These are phyloP conservation scores for Hirsutella thompsonii DNA, from an alignment of 2,329 filamentous ascomycete species.

Conservation along the genomic window DNA sequence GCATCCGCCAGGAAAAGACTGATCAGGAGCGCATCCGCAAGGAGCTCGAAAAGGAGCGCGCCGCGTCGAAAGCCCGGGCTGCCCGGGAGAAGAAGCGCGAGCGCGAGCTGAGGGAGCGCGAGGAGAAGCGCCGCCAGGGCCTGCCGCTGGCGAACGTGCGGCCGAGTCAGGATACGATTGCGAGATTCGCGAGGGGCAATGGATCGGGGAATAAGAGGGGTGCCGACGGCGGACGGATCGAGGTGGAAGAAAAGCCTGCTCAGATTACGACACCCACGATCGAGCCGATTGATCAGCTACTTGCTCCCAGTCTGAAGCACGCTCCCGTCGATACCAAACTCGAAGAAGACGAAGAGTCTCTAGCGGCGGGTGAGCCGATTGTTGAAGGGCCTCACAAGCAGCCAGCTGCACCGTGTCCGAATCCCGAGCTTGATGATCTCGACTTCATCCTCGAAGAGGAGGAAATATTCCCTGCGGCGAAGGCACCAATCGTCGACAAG, in stretches of 20 bases:
- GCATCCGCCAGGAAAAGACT: conserved; percentile 23
- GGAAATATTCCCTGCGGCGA: too few species aligned
- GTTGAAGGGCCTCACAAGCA: not conserved
- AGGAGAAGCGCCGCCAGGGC: conserved; percentile 37
- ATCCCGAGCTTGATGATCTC: too few species aligned
- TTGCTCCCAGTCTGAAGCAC: too few species aligned
- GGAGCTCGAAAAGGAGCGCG: conserved; percentile 36
- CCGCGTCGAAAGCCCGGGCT: conserved; percentile 32
- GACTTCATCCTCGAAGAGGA: conserved; percentile 9
- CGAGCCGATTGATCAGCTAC: not conserved
- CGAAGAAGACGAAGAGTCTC: too few species aligned
- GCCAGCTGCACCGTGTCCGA: too few species aligned
- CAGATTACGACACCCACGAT: too few species aligned
- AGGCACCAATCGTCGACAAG: too few species aligned
- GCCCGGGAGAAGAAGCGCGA: conserved; percentile 42
- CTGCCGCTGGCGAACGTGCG: conserved; percentile 40
- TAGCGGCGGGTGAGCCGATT: too few species aligned
- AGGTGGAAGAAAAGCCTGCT: not conserved
- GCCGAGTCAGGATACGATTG: conserved; percentile 45
- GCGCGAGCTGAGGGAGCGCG: conserved; percentile 34
- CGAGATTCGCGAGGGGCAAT: conserved; percentile 33
- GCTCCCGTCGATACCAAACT: too few species aligned
- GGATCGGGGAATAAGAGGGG: conserved; percentile 16
- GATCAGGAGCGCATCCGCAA: conserved; percentile 43
- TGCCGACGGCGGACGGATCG: not conserved